Percentiles rank a stretch among this genome's conserved stretches.
These are phyloP conservation scores for Rhynchospora breviuscula DNA, from an alignment of 176 grass and related monocot species.

Conservation along the genomic window DNA sequence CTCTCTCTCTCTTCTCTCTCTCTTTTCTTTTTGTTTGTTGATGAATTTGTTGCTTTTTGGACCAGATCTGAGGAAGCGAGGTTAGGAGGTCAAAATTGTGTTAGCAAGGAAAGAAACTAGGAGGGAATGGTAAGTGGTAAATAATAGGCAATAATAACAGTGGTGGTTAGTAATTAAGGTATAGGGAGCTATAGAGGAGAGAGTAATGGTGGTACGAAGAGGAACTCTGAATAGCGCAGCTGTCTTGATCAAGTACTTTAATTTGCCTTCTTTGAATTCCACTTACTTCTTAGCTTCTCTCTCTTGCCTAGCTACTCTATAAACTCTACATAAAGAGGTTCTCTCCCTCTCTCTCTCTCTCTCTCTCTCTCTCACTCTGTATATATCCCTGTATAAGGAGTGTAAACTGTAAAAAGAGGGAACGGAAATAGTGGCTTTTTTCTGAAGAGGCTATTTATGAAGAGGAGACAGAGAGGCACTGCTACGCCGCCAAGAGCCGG, in stretches of 20 bases:
- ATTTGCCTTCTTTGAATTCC: constrained; percentile 14
- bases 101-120: background rate
- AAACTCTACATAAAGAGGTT: background rate
- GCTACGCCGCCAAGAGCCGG: constrained; percentile 96
- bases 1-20: background rate
- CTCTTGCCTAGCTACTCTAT: background rate
- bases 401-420: constrained; percentile 15
- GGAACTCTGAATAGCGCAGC: constrained; percentile 9
- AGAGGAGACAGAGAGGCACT: constrained; percentile 72
- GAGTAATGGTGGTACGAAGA: constrained; percentile 29
- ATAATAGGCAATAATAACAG: background rate
- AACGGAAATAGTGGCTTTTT: constrained; percentile 19
- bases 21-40: background rate
- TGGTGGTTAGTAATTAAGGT: constrained; percentile 21
- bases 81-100: background rate
- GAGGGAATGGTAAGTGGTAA: constrained; percentile 19
- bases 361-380: constrained; percentile 4
- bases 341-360: background rate
- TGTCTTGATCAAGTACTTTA: constrained; percentile 22
- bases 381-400: constrained; percentile 8
- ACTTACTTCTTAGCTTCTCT: constrained; percentile 4
- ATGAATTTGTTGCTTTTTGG: background rate
- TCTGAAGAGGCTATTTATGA: constrained; percentile 46
- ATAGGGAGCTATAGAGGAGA: background rate
- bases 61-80: constrained; percentile 17